Percentiles rank a stretch among this genome's conserved stretches.
These are phyloP conservation scores for Clarireedia sp. DNA, from an alignment of 2,329 filamentous ascomycete species.

Conservation along the genomic window DNA sequence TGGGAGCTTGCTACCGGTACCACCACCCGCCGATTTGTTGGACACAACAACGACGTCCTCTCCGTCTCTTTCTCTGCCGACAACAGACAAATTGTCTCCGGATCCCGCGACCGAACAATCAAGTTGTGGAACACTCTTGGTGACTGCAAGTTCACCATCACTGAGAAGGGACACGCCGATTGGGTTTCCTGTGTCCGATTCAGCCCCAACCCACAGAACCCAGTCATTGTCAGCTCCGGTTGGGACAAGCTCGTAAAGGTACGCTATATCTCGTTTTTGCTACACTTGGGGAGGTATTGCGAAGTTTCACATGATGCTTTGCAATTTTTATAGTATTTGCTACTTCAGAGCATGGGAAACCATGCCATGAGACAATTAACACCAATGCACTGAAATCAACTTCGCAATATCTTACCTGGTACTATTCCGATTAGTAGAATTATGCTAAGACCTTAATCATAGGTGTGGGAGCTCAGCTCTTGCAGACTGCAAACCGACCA, in stretches of 20 bases:
- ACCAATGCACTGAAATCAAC: constrained; percentile 71
- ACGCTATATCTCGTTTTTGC: constrained; percentile 37
- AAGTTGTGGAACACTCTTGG: constrained; percentile 99
- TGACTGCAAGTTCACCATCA: constrained; percentile 99
- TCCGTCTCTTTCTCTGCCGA: constrained; percentile 99
- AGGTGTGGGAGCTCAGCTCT: constrained; percentile 99
- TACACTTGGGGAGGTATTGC: constrained; percentile 19
- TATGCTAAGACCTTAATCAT: constrained; percentile 16
- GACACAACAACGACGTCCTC: constrained; percentile 98
- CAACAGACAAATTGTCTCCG: constrained; percentile 99
- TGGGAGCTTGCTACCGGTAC: constrained; percentile 98
- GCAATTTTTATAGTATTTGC: constrained; percentile 94
- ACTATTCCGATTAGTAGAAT: not conserved
- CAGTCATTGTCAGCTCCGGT: constrained; percentile 94
- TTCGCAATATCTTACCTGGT: constrained; percentile 16
- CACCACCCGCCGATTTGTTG: constrained; percentile 97
- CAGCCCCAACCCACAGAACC: constrained; percentile 99
- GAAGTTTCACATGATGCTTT: constrained; percentile 75
- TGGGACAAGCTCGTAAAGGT: constrained; percentile 99
- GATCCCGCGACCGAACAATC: constrained; percentile 96
- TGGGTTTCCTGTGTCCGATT: constrained; percentile 99
- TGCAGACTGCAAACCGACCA: constrained; percentile 99
- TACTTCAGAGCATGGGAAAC: constrained; percentile 93
- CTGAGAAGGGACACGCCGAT: constrained; percentile 99
- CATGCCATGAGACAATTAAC: constrained; percentile 96